phyloP scores from a whole-genome alignment of 176 grass and related monocot genomes.

The Leersia perrieri region DNA sequence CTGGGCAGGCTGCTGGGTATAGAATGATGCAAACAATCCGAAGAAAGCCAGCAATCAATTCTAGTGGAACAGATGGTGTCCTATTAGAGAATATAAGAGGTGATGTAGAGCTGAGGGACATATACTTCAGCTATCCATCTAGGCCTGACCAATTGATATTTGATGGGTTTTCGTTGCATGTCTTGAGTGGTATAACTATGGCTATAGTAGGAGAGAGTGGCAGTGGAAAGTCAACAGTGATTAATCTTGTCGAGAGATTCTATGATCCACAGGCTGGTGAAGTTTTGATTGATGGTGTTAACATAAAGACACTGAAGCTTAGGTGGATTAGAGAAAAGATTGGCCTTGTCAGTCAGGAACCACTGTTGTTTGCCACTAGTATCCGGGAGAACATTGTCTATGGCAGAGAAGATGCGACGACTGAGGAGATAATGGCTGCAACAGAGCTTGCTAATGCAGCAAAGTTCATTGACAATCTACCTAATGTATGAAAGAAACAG shows the following conservation, averaged over 20 bases:
- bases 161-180: conserved; percentile 16
- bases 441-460: conserved; percentile 26
- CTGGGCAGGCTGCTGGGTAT: conserved; percentile 25
- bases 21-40: conserved; percentile 32
- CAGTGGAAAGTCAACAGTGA: conserved; percentile 33
- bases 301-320: conserved; percentile 27
- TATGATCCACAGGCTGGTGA: conserved; percentile 34
- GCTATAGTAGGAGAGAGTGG: conserved; percentile 38
- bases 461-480: conserved; percentile 34
- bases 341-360: conserved; percentile 37
- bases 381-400: conserved; percentile 39
- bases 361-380: conserved; percentile 30
- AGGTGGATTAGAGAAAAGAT: conserved; percentile 29
- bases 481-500: conserved; percentile 10
- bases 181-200: conserved; percentile 27
- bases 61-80: background rate
- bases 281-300: conserved; percentile 32
- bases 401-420: conserved; percentile 33
- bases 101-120: conserved; percentile 33
- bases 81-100: conserved; percentile 14
- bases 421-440: conserved; percentile 29
- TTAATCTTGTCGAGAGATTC: conserved; percentile 29
- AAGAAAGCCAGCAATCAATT: conserved; percentile 25
- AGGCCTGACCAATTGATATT: conserved; percentile 32
- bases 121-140: conserved; percentile 34